Evolutionary conservation across 2,329 filamentous ascomycete species (phyloP), one percentile per base, ranked within the genome.

Genomic region (Colletotrichum plurivorum): DNA sequence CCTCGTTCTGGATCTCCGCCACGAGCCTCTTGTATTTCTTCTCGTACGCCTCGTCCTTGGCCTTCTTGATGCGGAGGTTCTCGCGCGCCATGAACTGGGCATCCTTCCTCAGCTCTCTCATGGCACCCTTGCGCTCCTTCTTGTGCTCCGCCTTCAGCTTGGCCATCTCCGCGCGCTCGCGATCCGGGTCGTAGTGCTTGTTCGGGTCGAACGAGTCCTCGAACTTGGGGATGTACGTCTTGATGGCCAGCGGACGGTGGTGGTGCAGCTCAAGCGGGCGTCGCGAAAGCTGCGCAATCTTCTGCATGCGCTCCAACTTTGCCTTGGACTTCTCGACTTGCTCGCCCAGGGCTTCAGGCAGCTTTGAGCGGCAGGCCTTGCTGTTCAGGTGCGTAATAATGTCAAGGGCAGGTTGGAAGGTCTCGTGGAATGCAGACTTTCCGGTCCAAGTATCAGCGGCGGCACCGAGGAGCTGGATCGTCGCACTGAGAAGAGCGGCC

Each of bases 161-260:
- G 77, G 91, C 91, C 71, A 93, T 82, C 77, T 98, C 94, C 22
- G 93, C 92, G 41, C 96, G 93, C 81, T 97, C 94, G 73, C 91
- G 92, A 81, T 99, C 93, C 1, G 94, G 94, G 78, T 99, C 97
- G 88, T 99, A 98, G 87, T 98, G 96, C 83, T 94, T 95, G 84
- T 93, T 90, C 3, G 96, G 96, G 80, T 97, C 96, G 88, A 94
- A 99, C 67, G 89, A 88, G 78, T 98, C 95, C 83, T 98, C 96
- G 83, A 98, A 99, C 81, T 97, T 97, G 81, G 96, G 96, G 54
- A 98, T 90, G 67, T 89, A 91, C 8, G 90, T 91, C 80, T 95
- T 95, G 84, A 98, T 97, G 22, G 96, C 92, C 3, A 97, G 87
- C 0, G 95, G 94, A 0, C 88, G 88, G 85, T 99, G 96, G 81